phyloP scores from a whole-genome alignment of 495 filamentous ascomycete species.

The Aspergillus bridgeri region DNA sequence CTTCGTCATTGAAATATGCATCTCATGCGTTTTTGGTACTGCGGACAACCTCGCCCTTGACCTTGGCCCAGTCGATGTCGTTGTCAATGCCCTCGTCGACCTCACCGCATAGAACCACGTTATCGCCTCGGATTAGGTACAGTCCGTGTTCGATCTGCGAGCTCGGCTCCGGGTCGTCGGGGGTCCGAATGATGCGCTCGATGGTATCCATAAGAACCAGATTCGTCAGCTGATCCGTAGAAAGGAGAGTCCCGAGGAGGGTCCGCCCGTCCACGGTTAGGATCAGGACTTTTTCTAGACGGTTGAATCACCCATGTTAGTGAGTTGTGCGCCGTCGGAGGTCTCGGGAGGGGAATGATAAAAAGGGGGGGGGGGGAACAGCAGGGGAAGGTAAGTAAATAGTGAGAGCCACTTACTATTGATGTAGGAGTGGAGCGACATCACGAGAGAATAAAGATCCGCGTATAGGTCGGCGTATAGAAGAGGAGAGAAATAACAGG shows the following conservation, averaged over 20 bases:
- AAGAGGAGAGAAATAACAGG: slow-evolving; percentile 1
- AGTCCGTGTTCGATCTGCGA: slow-evolving; percentile 79
- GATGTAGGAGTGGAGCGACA: slow-evolving; percentile 66
- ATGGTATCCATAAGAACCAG: slow-evolving; percentile 80
- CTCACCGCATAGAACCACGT: slow-evolving; percentile 85
- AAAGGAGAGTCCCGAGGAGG: slow-evolving; percentile 75
- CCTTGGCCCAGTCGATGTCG: slow-evolving; percentile 87
- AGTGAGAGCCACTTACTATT: slow-evolving; percentile 50
- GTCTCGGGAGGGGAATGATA: background rate
- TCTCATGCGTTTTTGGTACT: slow-evolving; percentile 72
- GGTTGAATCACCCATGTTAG: slow-evolving; percentile 26
- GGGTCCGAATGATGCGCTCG: slow-evolving; percentile 83
- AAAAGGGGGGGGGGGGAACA: background rate
- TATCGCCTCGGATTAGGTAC: slow-evolving; percentile 91
- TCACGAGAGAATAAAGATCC: slow-evolving; percentile 24
- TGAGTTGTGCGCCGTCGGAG: background rate
- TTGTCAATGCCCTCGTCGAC: slow-evolving; percentile 84
- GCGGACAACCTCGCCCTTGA: slow-evolving; percentile 79
- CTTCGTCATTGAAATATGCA: background rate
- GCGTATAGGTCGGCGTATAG: background rate
- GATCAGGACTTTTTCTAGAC: slow-evolving; percentile 83
- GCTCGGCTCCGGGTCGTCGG: slow-evolving; percentile 78
- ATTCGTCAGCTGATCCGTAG: slow-evolving; percentile 91
- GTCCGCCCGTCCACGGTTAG: slow-evolving; percentile 91
- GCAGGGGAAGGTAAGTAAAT: background rate